Evolutionary conservation across 352 stramenopile species (phyloP), one percentile per base, ranked within the genome.

Genomic region (Pythium periplocum): DNA sequence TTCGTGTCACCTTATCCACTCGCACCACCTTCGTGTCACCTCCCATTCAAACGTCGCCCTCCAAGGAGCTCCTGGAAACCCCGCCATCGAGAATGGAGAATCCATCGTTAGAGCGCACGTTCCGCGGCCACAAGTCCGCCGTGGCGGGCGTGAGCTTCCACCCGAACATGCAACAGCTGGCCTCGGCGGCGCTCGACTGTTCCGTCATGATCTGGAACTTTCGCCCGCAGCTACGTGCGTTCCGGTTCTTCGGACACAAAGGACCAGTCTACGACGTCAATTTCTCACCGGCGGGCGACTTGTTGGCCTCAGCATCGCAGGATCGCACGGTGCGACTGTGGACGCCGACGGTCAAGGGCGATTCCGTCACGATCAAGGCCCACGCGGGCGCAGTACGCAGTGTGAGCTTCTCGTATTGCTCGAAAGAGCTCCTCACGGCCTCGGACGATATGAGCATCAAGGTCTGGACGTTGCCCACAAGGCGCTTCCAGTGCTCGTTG

Each of bases 371-470:
- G n/a, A 80, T 91, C 55, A 89, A 91, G 61, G 78, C 73, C 7
- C 78, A 88, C 50, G 78, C 76, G 4, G 78, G 75, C 7, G 78
- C 69, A 17, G 76, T 90, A 37, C 76, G 90, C 52, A 84, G 80
- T 53, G 86, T 97, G 46, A 73, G 73, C 51, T 98, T 97, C 62
- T 91, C 85, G 45, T 61, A 68, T 36, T 89, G 90, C 31, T 73
- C 68, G 34, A 64, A 73, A 33, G 66, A 92, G 57, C 63, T 98
- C 7, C 62, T 98, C 38, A 97, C 90, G 5, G 84, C 77, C 31
- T 96, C 86, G 26, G 90, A 98, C 64, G 93, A 98, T 64, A 97
- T 97, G 75, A 93, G 82, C 12, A 73, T 96, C 54, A 98, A 98
- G 61, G 57, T 98, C 26, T 96, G 81, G 78, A 62, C 78, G 40